Conservation (phyloP, 2,329 filamentous ascomycete genomes). For the Neonectria sp. region DNA sequence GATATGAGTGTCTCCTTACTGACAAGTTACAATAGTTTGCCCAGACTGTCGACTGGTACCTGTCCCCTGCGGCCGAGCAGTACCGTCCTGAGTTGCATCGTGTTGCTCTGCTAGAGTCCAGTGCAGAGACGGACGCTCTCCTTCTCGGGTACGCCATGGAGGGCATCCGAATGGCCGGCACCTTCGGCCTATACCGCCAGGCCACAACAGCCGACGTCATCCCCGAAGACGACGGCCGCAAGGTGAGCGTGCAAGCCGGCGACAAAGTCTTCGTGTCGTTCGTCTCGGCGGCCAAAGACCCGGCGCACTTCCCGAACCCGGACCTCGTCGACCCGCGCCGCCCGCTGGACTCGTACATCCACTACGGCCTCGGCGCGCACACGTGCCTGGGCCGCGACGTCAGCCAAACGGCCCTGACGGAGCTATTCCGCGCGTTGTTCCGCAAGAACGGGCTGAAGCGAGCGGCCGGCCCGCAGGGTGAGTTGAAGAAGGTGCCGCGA, state of each 20-base stretch:
- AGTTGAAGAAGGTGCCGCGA: slow-evolving; percentile 75
- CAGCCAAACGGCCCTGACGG: slow-evolving; percentile 73
- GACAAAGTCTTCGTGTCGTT: slow-evolving; percentile 77
- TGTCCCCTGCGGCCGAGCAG: slow-evolving; percentile 68
- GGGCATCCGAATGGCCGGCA: slow-evolving; percentile 77
- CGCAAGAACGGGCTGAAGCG: slow-evolving; percentile 72
- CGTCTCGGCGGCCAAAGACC: slow-evolving; percentile 69
- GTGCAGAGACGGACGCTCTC: slow-evolving; percentile 72
- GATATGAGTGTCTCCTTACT: slow-evolving; percentile 24
- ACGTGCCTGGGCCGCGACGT: slow-evolving; percentile 73
- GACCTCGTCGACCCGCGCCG: slow-evolving; percentile 74
- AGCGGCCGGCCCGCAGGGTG: slow-evolving; percentile 74
- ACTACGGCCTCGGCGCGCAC: slow-evolving; percentile 75
- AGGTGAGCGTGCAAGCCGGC: slow-evolving; percentile 67
- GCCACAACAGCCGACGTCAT: slow-evolving; percentile 63
- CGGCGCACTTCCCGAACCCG: slow-evolving; percentile 73
- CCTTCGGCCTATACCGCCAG: slow-evolving; percentile 73
- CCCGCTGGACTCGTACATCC: slow-evolving; percentile 75
- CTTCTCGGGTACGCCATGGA: slow-evolving; percentile 81
- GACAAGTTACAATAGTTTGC: slow-evolving; percentile 67
- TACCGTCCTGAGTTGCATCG: slow-evolving; percentile 74
- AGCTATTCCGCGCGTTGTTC: slow-evolving; percentile 78
- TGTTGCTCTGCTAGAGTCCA: slow-evolving; percentile 69
- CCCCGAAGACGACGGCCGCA: slow-evolving; percentile 65
- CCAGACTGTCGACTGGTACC: slow-evolving; percentile 81